Evolutionary conservation across 257 asterid species (phyloP), one percentile per base, ranked within the genome.

Genomic region (Voacanga thouarsii): DNA sequence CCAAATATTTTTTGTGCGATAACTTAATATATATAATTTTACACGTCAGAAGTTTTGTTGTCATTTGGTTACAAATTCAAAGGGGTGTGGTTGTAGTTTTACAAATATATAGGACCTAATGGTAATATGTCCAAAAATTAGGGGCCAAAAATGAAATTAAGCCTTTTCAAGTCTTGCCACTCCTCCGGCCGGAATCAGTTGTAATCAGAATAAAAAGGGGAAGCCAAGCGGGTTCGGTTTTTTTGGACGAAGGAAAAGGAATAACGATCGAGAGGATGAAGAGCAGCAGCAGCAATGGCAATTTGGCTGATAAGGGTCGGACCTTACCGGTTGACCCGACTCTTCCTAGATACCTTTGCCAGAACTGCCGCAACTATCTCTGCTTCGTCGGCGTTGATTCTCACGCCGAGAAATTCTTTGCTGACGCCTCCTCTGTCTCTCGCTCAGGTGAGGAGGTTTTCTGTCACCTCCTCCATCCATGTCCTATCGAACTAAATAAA

Each of bases 281-380:
- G 94, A 89, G 83, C 87, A 92, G 67, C 77, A 83, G 78, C 64
- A 79, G 75, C 88, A 78, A 77, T 33, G 78, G 65, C 84, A 81
- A 74, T 71, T 76, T 82, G 69, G 72, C 80, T 30, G 97, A 87
- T 69, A 89, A 86, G 87, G 92, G 97, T 81, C 97, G 97, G 88
- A 83, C 88, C 83, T 83, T 95, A 65, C 96, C 92, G 71, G 92
- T 88, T 30, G 97, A 95, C 90, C 97, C 97, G 79, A 95, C 90
- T 76, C 97, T 96, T 15, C 98, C 99, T 24, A 88, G 98, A 79
- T 96, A 88, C 86, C 89, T 93, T 64, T 96, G 99, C 82, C 99
- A 96, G 88, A 93, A 93, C 88, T 96, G 99, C 89, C 99, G 90
- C 53, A 90, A 90, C 78, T 81, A 87, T 83, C 94, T 96, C 76